phyloP scores from a whole-genome alignment of 2,329 filamentous ascomycete species.

The Whalleya microplaca region DNA sequence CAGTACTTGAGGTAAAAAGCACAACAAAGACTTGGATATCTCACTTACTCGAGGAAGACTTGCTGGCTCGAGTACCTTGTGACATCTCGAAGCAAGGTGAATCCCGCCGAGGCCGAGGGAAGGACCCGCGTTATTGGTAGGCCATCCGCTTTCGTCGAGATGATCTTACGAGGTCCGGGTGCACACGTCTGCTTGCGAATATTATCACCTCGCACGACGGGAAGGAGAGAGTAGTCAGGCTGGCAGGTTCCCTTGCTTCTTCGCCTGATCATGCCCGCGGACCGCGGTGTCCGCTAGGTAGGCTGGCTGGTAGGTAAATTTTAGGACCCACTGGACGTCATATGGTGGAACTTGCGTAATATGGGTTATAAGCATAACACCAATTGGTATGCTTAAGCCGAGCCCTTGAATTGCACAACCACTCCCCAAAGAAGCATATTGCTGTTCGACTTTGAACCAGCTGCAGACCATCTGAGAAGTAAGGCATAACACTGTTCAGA shows the following conservation, averaged over 20 bases:
- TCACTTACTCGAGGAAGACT: constrained; percentile 34
- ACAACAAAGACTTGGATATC: neutral
- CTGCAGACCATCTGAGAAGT: neutral
- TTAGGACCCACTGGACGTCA: constrained; percentile 3
- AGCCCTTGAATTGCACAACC: constrained; percentile 3
- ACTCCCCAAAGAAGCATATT: constrained; percentile 3
- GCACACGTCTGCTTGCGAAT: neutral
- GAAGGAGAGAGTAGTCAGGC: neutral
- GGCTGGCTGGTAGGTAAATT: neutral
- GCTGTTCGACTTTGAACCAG: neutral
- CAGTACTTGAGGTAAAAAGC: neutral
- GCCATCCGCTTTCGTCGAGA: constrained; percentile 16
- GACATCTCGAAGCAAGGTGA: constrained; percentile 27
- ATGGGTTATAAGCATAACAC: constrained; percentile 5
- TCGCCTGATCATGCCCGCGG: neutral
- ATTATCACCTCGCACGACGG: neutral
- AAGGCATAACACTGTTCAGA: neutral
- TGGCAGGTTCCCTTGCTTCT: neutral
- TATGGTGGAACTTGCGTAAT: neutral
- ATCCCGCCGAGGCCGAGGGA: constrained; percentile 20
- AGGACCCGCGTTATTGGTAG: constrained; percentile 19
- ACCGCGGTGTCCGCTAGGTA: neutral
- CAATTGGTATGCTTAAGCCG: neutral
- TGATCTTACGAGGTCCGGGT: neutral
- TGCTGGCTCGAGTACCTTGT: constrained; percentile 20